Conservation (phyloP, 2,329 filamentous ascomycete genomes). For the Colletotrichum echinochloae region DNA sequence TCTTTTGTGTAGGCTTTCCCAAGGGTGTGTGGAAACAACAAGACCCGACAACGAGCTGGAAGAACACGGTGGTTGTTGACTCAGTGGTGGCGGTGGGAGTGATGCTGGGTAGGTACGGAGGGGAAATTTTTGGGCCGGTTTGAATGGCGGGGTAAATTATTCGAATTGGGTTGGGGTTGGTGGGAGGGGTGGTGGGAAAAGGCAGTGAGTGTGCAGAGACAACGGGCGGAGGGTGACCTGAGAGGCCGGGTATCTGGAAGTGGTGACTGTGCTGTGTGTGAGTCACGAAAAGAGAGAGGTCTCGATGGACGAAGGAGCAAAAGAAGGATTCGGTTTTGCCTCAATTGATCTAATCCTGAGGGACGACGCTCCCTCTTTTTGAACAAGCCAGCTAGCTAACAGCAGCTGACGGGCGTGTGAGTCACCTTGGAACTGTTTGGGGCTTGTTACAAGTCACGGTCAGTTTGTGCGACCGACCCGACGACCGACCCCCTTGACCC, state of each 20-base stretch:
- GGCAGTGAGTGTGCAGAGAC: background rate
- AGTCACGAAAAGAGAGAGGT: conserved; percentile 23
- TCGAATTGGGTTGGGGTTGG: conserved; percentile 40
- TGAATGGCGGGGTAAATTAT: conserved; percentile 41
- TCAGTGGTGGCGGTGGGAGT: conserved; percentile 6
- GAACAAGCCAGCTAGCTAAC: background rate
- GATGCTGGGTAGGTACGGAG: background rate
- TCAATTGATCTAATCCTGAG: background rate
- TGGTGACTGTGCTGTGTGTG: conserved; percentile 26
- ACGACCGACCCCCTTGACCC: conserved; percentile 15
- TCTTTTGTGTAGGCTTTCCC: background rate
- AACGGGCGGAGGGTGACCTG: conserved; percentile 19
- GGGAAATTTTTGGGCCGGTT: conserved; percentile 38
- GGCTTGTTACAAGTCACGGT: conserved; percentile 10
- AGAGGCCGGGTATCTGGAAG: conserved; percentile 6
- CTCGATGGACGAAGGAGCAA: background rate
- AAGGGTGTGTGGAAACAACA: background rate
- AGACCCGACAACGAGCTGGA: conserved; percentile 11
- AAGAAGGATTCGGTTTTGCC: background rate
- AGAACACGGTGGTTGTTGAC: conserved; percentile 32
- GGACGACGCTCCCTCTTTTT: background rate
- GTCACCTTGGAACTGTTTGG: conserved; percentile 15
- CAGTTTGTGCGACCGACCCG: too few species aligned
- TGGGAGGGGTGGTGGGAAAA: conserved; percentile 22
- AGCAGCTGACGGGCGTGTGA: background rate